Percentiles rank a stretch among this genome's conserved stretches.
phyloP scores from a whole-genome alignment of 2,329 filamentous ascomycete species.

The Metarhizium guizhouense region DNA sequence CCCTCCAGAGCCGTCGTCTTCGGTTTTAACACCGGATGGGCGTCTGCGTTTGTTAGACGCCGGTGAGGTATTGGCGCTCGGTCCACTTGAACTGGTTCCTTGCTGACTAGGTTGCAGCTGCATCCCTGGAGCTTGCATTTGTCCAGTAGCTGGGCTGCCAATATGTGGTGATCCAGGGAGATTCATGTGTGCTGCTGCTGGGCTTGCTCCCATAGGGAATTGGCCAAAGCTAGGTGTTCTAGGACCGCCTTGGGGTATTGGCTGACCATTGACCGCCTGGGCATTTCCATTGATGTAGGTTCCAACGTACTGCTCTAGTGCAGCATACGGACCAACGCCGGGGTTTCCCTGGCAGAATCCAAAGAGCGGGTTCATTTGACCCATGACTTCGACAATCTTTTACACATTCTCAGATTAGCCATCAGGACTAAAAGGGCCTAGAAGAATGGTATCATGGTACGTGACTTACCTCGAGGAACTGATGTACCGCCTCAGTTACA shows the following conservation, averaged over 20 bases:
- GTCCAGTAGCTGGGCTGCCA: conserved; percentile 51
- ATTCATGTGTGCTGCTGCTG: conserved; percentile 49
- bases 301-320: conserved; percentile 51
- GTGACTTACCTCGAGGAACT: conserved; percentile 51
- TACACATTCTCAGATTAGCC: conserved; percentile 10
- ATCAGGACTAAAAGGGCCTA: not conserved
- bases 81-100: conserved; percentile 56
- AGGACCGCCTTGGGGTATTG: conserved; percentile 34
- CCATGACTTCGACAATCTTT: conserved; percentile 57
- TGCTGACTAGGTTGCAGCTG: conserved; percentile 60
- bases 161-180: conserved; percentile 53
- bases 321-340: conserved; percentile 44
- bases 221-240: conserved; percentile 47
- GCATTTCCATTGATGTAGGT: conserved; percentile 33
- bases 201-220: conserved; percentile 51
- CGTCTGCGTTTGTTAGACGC: conserved; percentile 50
- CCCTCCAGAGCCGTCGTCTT: conserved; percentile 42
- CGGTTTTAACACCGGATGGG: conserved; percentile 47
- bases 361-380: conserved; percentile 58
- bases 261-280: conserved; percentile 38
- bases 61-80: conserved; percentile 59
- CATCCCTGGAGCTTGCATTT: conserved; percentile 58
- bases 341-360: conserved; percentile 46
- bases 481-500: conserved; percentile 51
- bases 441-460: not conserved